Evolutionary conservation across 345 rosid genomes (phyloP).

Genomic region (Brassica juncea): DNA sequence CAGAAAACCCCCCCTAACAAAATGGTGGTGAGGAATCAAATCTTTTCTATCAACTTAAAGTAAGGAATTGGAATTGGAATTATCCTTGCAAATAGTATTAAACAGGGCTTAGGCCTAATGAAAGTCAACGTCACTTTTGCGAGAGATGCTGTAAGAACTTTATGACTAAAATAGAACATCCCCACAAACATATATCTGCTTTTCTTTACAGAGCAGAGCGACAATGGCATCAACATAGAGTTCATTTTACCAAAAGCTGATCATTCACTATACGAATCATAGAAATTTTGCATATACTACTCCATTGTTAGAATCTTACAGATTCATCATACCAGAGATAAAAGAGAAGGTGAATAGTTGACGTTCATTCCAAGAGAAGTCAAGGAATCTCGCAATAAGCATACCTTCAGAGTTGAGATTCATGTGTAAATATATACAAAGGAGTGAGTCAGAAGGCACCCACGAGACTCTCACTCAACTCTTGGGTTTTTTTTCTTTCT

Average conservation of each 20-base stretch:
- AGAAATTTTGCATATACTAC: constrained; percentile 16
- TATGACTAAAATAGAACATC: constrained; percentile 33
- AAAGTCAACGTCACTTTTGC: constrained; percentile 42
- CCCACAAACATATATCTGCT: constrained; percentile 32
- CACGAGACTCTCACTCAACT: constrained; percentile 27
- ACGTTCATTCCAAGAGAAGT: constrained; percentile 35
- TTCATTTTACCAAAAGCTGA: constrained; percentile 11
- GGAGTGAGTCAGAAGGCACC: constrained; percentile 47
- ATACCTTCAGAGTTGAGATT: constrained; percentile 26
- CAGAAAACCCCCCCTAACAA: constrained; percentile 3
- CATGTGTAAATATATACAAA: constrained; percentile 28
- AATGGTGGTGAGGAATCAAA: constrained; percentile 40
- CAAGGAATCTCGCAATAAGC: constrained; percentile 37
- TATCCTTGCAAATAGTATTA: constrained; percentile 31
- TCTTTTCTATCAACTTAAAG: constrained; percentile 36
- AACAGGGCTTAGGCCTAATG: constrained; percentile 20
- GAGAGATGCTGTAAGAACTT: constrained; percentile 33
- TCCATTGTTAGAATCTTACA: constrained; percentile 14
- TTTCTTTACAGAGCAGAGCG: constrained; percentile 22
- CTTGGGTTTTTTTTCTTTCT: constrained; percentile 14
- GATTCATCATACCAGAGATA: constrained; percentile 30
- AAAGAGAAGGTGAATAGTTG: constrained; percentile 19
- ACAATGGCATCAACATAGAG: constrained; percentile 27
- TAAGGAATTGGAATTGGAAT: constrained; percentile 31
- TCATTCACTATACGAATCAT: constrained; percentile 7